Percentiles rank a stretch among this genome's conserved stretches.
These are phyloP conservation scores for Hymenoscyphus fraxineus DNA, from an alignment of 2,329 filamentous ascomycete species.

Conservation along the genomic window DNA sequence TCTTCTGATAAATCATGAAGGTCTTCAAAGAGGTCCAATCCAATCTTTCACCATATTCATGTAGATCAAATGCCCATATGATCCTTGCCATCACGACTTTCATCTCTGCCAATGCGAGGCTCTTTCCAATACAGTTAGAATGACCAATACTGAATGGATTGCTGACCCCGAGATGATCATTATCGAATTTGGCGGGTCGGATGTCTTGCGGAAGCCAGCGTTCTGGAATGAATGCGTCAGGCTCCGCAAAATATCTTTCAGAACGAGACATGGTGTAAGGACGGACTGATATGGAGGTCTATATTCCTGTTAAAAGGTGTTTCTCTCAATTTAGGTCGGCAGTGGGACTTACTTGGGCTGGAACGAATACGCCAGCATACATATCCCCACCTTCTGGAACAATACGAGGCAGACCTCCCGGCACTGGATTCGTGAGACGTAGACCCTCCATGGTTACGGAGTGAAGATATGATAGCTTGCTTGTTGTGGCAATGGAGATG, in stretches of 20 bases:
- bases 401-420: slow-evolving; percentile 26
- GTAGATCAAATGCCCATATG: slow-evolving; percentile 5
- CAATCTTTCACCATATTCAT: background rate
- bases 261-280: slow-evolving; percentile 2
- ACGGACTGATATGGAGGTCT: slow-evolving; percentile 3
- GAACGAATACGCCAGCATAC: slow-evolving; percentile 13
- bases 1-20: too few relatives aligned
- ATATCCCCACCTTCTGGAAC: slow-evolving; percentile 16
- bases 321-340: too few relatives aligned
- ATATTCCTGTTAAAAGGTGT: too few relatives aligned
- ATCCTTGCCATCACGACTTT: slow-evolving; percentile 4
- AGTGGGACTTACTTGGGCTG: slow-evolving; percentile 6
- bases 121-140: slow-evolving; percentile 2
- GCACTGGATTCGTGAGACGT: slow-evolving; percentile 43
- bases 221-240: slow-evolving; percentile 6
- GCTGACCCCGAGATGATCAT: background rate
- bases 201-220: background rate
- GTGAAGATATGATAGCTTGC: slow-evolving; percentile 39
- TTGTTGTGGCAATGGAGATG: background rate
- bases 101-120: slow-evolving; percentile 4
- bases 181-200: background rate
- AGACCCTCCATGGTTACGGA: slow-evolving; percentile 44
- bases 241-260: background rate
- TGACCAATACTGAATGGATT: slow-evolving; percentile 6
- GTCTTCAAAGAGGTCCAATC: background rate